Base-by-base conservation (phyloP, 257 asterid species). In the Ligustrum vulgare region DNA sequence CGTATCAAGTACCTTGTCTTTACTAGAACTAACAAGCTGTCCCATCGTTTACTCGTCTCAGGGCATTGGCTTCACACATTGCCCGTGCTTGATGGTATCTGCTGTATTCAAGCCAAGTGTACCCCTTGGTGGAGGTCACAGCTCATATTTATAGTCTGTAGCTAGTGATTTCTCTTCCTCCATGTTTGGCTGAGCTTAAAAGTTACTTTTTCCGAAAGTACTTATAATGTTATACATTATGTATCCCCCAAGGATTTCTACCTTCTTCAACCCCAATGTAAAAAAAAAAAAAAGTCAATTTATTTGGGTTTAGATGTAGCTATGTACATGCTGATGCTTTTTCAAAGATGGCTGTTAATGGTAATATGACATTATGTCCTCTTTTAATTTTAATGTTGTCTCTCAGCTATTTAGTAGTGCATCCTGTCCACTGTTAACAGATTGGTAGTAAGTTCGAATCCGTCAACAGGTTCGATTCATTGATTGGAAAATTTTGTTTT, bases 71-170 rank as follows among this genome's bases (percentile, higher is more conserved):
- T 94, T 89, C 84, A 65, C 86, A 73, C 81, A 71, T 66, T 91
- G 98, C 83, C 95, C 97, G 56, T 80, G 79, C 75, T 72, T 89
- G 83, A 72, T 25, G 80, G 86, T 78, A 41, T 79, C 89, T 63
- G 89, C 88, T 70, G 85, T 62, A 58, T 92, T 89, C 88, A 81
- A 72, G 83, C 98, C 96, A 4, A 86, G 91, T 72, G 67, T 91
- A 56, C 96, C 98, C 18, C 79, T 94, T 1, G 94, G 87, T 66
- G 98, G 97, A 72, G 96, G 97, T 2, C 85, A 88, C 78, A 85
- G 72, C 86, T 92, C 90, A 18, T 94, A 89, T 78, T 60, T 88
- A 69, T 91, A 87, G 67, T 60, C 8, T 3, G 16, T 41, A 41
- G 35, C 3, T 60, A 0, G 5, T 56, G 64, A 20, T 56, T n/a